phyloP scores from a whole-genome alignment of 225 moss, liverwort and hornwort species.

The Marchantia paleacea region DNA sequence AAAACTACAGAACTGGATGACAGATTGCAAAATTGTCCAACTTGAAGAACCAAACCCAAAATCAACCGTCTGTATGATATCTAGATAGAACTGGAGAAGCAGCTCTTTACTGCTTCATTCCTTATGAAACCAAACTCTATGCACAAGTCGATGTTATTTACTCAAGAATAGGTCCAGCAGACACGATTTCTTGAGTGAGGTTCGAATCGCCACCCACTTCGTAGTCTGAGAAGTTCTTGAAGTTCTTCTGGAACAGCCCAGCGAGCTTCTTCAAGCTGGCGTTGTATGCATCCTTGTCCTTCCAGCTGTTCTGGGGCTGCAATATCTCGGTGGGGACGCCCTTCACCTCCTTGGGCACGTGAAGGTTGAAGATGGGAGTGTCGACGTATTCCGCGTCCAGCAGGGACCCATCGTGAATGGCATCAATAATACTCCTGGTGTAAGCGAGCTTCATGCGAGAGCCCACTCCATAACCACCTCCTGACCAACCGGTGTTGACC shows the following conservation, averaged over 20 bases:
- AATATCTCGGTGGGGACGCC: conserved; percentile 72
- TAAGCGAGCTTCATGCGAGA: conserved; percentile 78
- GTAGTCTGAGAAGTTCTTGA: conserved; percentile 43
- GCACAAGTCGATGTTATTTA: neutral
- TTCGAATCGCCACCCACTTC: conserved; percentile 44
- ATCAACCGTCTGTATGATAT: no score
- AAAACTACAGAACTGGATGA: no score
- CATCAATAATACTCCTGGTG: conserved; percentile 86
- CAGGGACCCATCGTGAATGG: conserved; percentile 90
- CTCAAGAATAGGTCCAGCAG: conserved; percentile 43
- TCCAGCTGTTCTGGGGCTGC: conserved; percentile 83
- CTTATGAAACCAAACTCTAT: conserved; percentile 1
- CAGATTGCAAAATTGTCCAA: no score
- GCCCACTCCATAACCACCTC: conserved; percentile 90
- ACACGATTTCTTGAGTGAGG: conserved; percentile 40
- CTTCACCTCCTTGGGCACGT: conserved; percentile 67
- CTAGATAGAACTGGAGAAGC: no score
- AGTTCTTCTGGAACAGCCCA: conserved; percentile 50
- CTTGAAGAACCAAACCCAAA: no score
- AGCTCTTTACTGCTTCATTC: neutral
- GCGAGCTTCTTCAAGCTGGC: conserved; percentile 44
- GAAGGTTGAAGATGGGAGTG: conserved; percentile 83
- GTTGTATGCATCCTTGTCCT: conserved; percentile 38
- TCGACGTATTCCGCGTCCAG: conserved; percentile 49
- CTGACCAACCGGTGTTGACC: conserved; percentile 97